phyloP scores from a whole-genome alignment of 257 asterid species.

The Solanum ossicruentum region DNA sequence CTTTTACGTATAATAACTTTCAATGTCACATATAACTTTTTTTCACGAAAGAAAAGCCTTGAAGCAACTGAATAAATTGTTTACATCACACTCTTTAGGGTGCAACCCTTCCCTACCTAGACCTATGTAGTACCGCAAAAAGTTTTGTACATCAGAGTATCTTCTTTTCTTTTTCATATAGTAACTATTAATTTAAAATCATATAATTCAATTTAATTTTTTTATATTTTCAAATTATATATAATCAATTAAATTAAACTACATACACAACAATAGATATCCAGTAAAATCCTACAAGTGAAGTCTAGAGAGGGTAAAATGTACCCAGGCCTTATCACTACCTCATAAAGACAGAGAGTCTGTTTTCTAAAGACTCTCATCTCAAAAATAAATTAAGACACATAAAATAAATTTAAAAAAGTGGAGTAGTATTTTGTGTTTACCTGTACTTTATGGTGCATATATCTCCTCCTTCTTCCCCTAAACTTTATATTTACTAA shows the following conservation, averaged over 20 bases:
- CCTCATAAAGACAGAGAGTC: no score
- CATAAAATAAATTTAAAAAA: background rate
- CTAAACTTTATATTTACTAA: background rate
- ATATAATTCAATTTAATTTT: no score
- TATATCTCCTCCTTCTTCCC: background rate
- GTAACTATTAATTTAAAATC: background rate
- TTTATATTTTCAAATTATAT: background rate
- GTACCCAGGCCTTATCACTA: no score
- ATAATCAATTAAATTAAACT: background rate
- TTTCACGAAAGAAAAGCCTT: background rate
- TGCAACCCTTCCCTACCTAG: no score
- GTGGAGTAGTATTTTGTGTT: background rate
- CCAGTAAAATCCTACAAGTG: no score
- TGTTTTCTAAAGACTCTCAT: no score
- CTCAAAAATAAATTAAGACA: no score
- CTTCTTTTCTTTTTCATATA: background rate
- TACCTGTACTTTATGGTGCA: constrained; percentile 8
- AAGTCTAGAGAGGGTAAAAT: no score
- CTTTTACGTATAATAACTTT: background rate
- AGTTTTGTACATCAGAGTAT: no score
- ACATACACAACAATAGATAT: background rate
- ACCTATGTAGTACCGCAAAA: no score
- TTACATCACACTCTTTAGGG: background rate
- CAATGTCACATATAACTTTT: background rate
- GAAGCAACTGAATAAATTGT: background rate